Conservation (phyloP, 2,329 filamentous ascomycete genomes). For the Geosmithia putterillii region DNA sequence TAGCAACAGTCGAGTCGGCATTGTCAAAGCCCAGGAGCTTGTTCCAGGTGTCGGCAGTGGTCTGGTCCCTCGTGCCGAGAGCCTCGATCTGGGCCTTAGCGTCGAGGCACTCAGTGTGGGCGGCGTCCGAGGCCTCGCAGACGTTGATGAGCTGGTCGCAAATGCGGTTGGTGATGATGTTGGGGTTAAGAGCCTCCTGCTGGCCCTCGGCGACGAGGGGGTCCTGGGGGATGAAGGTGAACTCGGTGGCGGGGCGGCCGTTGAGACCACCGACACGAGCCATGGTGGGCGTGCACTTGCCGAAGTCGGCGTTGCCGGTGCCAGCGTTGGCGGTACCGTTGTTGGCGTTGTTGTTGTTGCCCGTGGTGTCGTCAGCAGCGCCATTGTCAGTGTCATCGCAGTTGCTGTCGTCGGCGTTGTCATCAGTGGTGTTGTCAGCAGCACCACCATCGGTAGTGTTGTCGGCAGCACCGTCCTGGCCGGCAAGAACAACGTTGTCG, state of each 20-base stretch:
- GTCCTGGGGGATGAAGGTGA: conserved; percentile 57
- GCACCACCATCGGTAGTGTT: conserved; percentile 13
- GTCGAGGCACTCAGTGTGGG: conserved; percentile 35
- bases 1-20: conserved; percentile 1
- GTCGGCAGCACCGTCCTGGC: conserved; percentile 12
- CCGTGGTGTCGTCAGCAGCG: conserved; percentile 2
- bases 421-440: conserved; percentile 13
- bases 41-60: conserved; percentile 37
- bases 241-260: conserved; percentile 44
- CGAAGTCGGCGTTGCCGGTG: conserved; percentile 32
- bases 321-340: conserved; percentile 12
- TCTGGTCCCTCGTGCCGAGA: conserved; percentile 32
- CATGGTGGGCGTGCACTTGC: conserved; percentile 41
- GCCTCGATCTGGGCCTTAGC: conserved; percentile 41
- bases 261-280: conserved; percentile 46
- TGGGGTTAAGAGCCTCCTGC: conserved; percentile 56
- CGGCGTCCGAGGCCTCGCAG: conserved; percentile 49
- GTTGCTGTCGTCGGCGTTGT: conserved; percentile 7
- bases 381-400: conserved; percentile 3
- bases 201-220: conserved; percentile 45
- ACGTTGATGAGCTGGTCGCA: conserved; percentile 58
- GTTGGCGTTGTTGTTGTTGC: conserved; percentile 5
- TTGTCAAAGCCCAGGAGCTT: conserved; percentile 19
- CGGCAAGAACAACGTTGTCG: conserved; percentile 17
- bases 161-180: conserved; percentile 63